These are phyloP conservation scores for Aquilaria malaccensis DNA, from an alignment of 345 rosid species.

Conservation along the genomic window DNA sequence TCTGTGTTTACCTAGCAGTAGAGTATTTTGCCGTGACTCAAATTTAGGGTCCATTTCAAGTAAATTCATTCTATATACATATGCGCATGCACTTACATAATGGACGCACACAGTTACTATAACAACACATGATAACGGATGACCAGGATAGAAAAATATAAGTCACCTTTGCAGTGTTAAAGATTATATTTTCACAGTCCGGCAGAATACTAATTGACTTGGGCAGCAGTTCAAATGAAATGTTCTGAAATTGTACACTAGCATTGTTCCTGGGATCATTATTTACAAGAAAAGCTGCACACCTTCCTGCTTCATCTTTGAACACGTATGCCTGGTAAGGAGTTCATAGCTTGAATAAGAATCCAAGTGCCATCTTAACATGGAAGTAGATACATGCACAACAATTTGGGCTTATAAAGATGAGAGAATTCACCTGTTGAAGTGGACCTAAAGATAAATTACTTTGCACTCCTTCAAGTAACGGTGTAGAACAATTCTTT, in stretches of 20 bases:
- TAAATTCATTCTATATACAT: not conserved
- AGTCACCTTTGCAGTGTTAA: conserved; percentile 69
- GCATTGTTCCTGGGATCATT: conserved; percentile 21
- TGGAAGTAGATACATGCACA: not conserved
- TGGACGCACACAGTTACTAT: too few relatives aligned
- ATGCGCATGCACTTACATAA: not conserved
- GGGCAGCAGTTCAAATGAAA: conserved; percentile 42
- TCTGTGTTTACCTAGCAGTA: conserved; percentile 38
- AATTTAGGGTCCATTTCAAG: not conserved
- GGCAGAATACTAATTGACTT: conserved; percentile 65
- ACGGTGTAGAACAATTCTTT: conserved; percentile 36
- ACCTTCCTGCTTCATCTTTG: conserved; percentile 42
- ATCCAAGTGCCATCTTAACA: not conserved
- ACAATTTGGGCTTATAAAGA: not conserved
- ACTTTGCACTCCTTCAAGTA: conserved; percentile 47
- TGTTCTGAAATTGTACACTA: conserved; percentile 37
- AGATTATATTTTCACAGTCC: conserved; percentile 47
- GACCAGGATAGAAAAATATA: not conserved
- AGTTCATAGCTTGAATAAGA: not conserved
- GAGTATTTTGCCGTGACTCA: not conserved
- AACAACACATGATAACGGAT: too few relatives aligned
- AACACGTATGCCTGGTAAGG: conserved; percentile 58
- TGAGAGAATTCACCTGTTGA: conserved; percentile 37
- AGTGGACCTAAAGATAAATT: conserved; percentile 49
- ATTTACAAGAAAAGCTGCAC: conserved; percentile 83